Evolutionary conservation across 306 rosid species (phyloP).

Genomic region (Gynostemma pentaphyllum): DNA sequence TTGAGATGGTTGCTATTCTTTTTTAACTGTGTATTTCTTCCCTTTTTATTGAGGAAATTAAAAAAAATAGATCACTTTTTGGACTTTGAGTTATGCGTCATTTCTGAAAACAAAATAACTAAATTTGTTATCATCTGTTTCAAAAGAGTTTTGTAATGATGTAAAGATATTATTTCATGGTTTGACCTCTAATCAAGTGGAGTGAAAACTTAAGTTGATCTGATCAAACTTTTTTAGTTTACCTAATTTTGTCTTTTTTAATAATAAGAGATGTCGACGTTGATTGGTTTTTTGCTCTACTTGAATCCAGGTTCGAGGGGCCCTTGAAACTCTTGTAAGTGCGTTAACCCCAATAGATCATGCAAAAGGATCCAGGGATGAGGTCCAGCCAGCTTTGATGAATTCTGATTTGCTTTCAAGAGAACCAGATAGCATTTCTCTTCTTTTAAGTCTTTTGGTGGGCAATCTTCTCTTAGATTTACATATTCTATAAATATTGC

Average conservation of each 20-base stretch:
- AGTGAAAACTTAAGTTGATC: background rate
- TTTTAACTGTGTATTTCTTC: constrained; percentile 9
- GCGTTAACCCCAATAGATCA: constrained; percentile 80
- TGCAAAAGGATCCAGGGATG: constrained; percentile 51
- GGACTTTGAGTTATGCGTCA: background rate
- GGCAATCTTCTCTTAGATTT: constrained; percentile 19
- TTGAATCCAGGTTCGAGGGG: constrained; percentile 67
- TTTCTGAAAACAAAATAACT: background rate
- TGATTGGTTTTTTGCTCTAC: constrained; percentile 8
- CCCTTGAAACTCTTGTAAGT: constrained; percentile 77
- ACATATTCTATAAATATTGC: background rate
- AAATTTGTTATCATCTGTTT: background rate
- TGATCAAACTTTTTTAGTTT: background rate
- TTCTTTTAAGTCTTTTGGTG: constrained; percentile 87
- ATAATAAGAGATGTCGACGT: background rate
- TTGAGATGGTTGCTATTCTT: constrained; percentile 62
- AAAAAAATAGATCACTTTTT: no score
- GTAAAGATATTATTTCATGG: background rate
- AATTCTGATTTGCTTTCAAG: constrained; percentile 83
- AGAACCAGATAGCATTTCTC: constrained; percentile 77
- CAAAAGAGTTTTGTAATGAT: background rate
- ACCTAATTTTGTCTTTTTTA: background rate
- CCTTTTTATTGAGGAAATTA: constrained; percentile 5
- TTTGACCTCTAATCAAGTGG: background rate
- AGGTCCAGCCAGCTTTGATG: constrained; percentile 78